Conservation (phyloP, 148 eudicot genomes). For the Beta vulgaris region DNA sequence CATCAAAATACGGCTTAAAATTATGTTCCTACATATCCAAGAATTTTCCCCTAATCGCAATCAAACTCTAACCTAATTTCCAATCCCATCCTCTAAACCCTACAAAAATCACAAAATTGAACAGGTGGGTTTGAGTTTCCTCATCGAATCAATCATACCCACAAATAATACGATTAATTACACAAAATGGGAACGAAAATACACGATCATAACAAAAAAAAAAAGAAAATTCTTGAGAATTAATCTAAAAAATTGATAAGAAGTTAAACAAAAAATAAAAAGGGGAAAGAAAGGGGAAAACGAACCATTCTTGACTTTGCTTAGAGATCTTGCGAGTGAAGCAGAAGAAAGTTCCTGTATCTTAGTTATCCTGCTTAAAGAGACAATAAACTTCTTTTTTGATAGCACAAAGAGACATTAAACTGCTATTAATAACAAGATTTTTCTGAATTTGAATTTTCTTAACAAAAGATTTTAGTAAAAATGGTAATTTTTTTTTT, state of each 20-base stretch:
- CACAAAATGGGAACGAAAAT: too few relatives aligned
- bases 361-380: too few relatives aligned
- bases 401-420: too few relatives aligned
- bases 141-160: neutral
- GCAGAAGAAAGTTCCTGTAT: neutral
- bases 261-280: neutral
- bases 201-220: neutral
- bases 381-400: too few relatives aligned
- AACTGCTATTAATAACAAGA: too few relatives aligned
- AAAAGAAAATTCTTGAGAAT: neutral
- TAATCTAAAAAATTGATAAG: neutral
- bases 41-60: neutral
- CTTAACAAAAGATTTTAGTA: too few relatives aligned
- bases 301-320: conserved; percentile 23
- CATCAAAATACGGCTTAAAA: neutral
- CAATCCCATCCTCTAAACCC: neutral
- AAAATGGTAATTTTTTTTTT: too few relatives aligned
- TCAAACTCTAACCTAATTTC: neutral
- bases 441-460: too few relatives aligned
- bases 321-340: conserved; percentile 16
- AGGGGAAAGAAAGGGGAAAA: neutral
- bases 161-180: neutral
- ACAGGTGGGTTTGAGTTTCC: neutral
- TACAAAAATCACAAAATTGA: neutral
- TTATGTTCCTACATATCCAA: neutral